A percentile compares a stretch with the other conserved stretches of the same genome.
These are phyloP conservation scores for Aspergillaceae sp. DNA, from an alignment of 2,329 filamentous ascomycete genomes.

Conservation along the genomic window DNA sequence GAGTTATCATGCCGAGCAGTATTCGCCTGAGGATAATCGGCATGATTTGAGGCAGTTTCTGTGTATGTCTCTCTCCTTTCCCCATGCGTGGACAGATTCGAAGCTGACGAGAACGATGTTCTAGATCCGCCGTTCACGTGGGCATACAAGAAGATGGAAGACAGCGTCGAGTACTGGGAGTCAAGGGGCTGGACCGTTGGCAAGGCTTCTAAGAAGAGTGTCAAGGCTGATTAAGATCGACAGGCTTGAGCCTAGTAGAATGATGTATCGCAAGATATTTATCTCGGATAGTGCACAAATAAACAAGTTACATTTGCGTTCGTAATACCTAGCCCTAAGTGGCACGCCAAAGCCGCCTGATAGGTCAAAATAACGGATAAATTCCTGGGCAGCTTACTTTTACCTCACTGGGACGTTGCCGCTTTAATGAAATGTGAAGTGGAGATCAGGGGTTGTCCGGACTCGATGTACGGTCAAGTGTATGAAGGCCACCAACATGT, in stretches of 20 bases:
- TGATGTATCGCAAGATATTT: too few species aligned
- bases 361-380: too few species aligned
- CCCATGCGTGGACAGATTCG: background rate
- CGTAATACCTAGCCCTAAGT: too few species aligned
- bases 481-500: too few species aligned
- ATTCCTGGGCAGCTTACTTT: too few species aligned
- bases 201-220: conserved; percentile 28
- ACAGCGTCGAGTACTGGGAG: conserved; percentile 38
- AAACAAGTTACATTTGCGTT: too few species aligned
- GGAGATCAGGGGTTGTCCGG: too few species aligned
- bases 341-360: too few species aligned
- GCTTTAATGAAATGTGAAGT: too few species aligned
- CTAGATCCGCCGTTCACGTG: conserved; percentile 34
- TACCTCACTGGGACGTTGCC: too few species aligned
- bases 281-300: too few species aligned
- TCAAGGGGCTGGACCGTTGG: conserved; percentile 25
- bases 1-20: conserved; percentile 45
- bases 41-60: conserved; percentile 51
- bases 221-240: conserved; percentile 22
- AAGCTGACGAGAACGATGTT: background rate
- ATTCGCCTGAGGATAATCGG: conserved; percentile 50
- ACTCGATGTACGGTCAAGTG: too few species aligned
- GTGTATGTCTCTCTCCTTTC: conserved; percentile 23
- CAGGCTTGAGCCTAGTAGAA: background rate
- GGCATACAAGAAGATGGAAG: conserved; percentile 44